Evolutionary conservation across 768 basidiomycete species (phyloP).

Genomic region (Cyclocybe aegerita): DNA sequence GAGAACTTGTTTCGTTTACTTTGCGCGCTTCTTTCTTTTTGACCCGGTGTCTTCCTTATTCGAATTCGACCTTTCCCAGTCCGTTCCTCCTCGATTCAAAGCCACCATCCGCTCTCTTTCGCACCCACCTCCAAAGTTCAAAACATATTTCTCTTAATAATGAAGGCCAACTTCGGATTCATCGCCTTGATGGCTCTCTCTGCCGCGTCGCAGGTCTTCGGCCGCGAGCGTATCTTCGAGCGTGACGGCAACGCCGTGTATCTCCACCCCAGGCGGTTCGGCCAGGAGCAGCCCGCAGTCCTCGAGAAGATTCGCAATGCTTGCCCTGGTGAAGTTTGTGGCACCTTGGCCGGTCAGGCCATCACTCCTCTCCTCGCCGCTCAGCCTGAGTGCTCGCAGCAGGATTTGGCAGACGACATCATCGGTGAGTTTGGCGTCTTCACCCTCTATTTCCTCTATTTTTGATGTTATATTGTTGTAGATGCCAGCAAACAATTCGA

Average conservation of each 20-base stretch:
- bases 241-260: conserved; percentile 41
- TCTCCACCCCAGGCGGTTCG: conserved; percentile 53
- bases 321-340: conserved; percentile 50
- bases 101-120: too few relatives aligned
- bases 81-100: too few relatives aligned
- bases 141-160: too few relatives aligned
- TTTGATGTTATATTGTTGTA: conserved; percentile 13
- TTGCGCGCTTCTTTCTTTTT: too few relatives aligned
- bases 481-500: conserved; percentile 56
- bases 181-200: conserved; percentile 25
- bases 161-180: conserved; percentile 23
- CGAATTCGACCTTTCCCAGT: too few relatives aligned
- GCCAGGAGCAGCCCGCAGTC: conserved; percentile 48
- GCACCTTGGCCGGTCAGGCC: conserved; percentile 45
- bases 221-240: conserved; percentile 48
- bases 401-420: conserved; percentile 56
- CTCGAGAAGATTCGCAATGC: conserved; percentile 43
- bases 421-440: conserved; percentile 39
- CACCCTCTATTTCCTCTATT: neutral
- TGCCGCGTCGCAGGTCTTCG: conserved; percentile 27
- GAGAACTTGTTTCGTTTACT: too few relatives aligned
- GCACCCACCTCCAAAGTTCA: too few relatives aligned
- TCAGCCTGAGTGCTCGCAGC: conserved; percentile 53
- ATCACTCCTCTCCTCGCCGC: conserved; percentile 52
- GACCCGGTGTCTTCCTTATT: too few relatives aligned